A percentile compares a stretch with the other conserved stretches of the same genome.
Conservation (phyloP, 345 rosid species). For the Bretschneidera sinensis region DNA sequence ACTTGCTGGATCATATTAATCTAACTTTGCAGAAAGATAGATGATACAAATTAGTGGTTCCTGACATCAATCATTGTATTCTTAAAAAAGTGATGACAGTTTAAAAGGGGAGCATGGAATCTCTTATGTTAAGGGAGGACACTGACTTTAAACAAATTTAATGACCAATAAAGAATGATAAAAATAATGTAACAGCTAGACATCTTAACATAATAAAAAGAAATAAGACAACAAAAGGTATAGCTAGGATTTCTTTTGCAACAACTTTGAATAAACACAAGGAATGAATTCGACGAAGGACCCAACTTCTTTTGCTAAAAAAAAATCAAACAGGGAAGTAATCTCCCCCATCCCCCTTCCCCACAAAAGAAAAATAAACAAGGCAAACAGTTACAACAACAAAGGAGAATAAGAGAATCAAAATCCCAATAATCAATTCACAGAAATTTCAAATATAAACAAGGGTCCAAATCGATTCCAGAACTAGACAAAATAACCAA, state of each 20-base stretch:
- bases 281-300: constrained; percentile 14
- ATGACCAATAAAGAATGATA: not conserved
- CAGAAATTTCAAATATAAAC: no score
- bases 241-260: constrained; percentile 31
- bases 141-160: constrained; percentile 18
- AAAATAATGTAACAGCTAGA: constrained; percentile 25
- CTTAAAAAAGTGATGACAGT: constrained; percentile 34
- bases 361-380: constrained; percentile 8
- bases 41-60: constrained; percentile 20
- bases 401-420: constrained; percentile 7
- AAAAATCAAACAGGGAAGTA: constrained; percentile 20
- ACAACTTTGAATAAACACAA: constrained; percentile 24
- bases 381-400: not conserved
- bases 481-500: not conserved
- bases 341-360: constrained; percentile 3
- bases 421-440: not conserved
- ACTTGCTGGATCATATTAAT: constrained; percentile 16
- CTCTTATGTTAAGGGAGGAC: constrained; percentile 22
- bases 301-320: constrained; percentile 12
- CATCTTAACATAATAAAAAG: constrained; percentile 23
- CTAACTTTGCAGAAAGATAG: constrained; percentile 10
- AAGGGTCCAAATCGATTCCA: not conserved
- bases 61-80: constrained; percentile 43
- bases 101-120: constrained; percentile 32
- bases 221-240: constrained; percentile 29